Base-by-base conservation (phyloP, 1,284 basidiomycete genomes). In the Apiotrichum gracile region DNA sequence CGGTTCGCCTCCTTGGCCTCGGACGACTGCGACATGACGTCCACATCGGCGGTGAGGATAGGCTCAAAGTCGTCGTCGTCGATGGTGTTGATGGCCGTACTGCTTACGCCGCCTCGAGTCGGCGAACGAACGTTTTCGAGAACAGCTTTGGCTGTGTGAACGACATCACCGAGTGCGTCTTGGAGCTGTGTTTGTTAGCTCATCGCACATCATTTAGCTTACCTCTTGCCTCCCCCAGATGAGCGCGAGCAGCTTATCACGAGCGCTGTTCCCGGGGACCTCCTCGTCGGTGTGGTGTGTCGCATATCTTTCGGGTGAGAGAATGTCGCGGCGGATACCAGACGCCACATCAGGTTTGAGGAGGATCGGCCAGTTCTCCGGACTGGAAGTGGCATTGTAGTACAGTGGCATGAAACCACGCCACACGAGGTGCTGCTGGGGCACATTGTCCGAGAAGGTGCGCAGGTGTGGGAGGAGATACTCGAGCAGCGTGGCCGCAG, bases 1-100 rank as follows among this genome's bases (percentile, higher is more conserved):
- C 65, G 57, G 10, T 65, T 62, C 21, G 63, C 62, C 39, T 68
- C 67, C 16, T 61, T 48, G 0, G 67, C 61, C 47, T 71, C 66
- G 42, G 63, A 55, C 3, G 71, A 66, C 45, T 66, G 40, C 10
- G 63, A 52, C 64, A 69, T 64, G 25, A 61, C 49, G 39, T 71
- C 62, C 35, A 61, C 64, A 68, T 74, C 67, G 0, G 76, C 73
- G 16, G 77, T 80, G 40, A 78, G 76, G 54, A 84, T 81, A 2
- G 82, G 79, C 2, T 76, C 83, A 69, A 89, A 88, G 41, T 81
- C 85, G 65, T 87, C 86, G 24, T 79, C 79, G 45, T 83, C 82
- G 7, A 25, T n/a, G 5, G 24, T 21, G 25, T 38, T 29, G 10
- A 38, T 14, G 14, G 41, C 33, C 37, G 16, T 27, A 2, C 10